These are phyloP conservation scores for Colletotrichum plurivorum DNA, from an alignment of 2,329 filamentous ascomycete genomes.

Conservation along the genomic window DNA sequence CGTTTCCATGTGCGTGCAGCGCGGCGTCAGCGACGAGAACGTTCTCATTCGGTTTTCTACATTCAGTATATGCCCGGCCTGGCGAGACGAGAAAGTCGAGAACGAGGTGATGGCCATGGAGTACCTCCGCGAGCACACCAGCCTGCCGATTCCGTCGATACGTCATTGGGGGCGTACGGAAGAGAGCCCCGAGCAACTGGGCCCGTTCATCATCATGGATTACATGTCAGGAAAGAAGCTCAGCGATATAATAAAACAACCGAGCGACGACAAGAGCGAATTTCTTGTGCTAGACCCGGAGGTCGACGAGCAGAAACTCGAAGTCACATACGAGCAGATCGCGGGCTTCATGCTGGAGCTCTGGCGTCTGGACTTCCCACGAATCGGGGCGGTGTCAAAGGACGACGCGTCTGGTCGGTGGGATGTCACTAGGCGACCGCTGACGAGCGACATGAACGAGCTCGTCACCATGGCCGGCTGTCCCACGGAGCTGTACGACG, in stretches of 20 bases:
- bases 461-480: slow-evolving; percentile 50
- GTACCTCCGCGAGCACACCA: slow-evolving; percentile 47
- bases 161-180: slow-evolving; percentile 46
- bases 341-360: slow-evolving; percentile 47
- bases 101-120: slow-evolving; percentile 48
- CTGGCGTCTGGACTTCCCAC: slow-evolving; percentile 48
- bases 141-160: slow-evolving; percentile 49
- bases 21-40: slow-evolving; percentile 41
- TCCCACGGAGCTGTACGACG: slow-evolving; percentile 46
- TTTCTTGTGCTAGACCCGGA: slow-evolving; percentile 39
- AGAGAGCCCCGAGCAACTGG: slow-evolving; percentile 49
- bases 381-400: slow-evolving; percentile 53
- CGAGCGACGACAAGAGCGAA: slow-evolving; percentile 44
- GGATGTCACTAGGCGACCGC: slow-evolving; percentile 49
- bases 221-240: slow-evolving; percentile 47
- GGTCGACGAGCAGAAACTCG: slow-evolving; percentile 43
- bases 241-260: slow-evolving; percentile 44
- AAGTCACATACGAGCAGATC: slow-evolving; percentile 45
- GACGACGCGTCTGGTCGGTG: slow-evolving; percentile 45
- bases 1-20: slow-evolving; percentile 44
- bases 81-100: slow-evolving; percentile 50
- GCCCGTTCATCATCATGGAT: slow-evolving; percentile 52
- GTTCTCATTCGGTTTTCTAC: slow-evolving; percentile 47
- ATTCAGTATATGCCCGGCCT: slow-evolving; percentile 40
- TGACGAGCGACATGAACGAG: slow-evolving; percentile 60